These are phyloP conservation scores for Wilhelminamyces savonicus DNA, from an alignment of 805 yeast genomes.

Conservation along the genomic window DNA sequence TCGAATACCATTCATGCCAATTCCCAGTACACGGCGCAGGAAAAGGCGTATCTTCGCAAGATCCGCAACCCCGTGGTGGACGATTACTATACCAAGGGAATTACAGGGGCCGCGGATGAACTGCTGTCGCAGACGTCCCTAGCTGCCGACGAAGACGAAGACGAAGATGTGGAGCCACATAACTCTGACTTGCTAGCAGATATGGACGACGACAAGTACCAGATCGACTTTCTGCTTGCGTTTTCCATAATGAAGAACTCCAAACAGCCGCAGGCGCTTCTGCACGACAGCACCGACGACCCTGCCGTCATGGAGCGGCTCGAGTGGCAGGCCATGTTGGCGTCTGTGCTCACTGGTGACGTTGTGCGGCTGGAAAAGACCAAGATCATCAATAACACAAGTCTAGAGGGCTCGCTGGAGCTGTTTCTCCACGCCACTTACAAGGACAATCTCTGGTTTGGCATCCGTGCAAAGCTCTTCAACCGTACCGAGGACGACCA, in stretches of 20 bases:
- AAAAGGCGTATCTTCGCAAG: conserved; percentile 56
- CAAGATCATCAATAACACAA: conserved; percentile 50
- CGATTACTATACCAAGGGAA: conserved; percentile 69
- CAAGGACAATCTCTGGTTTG: conserved; percentile 80
- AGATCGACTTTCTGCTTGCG: conserved; percentile 41
- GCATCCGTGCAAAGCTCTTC: conserved; percentile 72
- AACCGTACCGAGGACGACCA: conserved; percentile 82
- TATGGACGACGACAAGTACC: conserved; percentile 38
- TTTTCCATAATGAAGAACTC: conserved; percentile 26
- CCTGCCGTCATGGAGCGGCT: conserved; percentile 64
- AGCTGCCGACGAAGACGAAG: conserved; percentile 12
- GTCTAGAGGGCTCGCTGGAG: conserved; percentile 35
- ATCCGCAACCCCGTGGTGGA: conserved; percentile 56
- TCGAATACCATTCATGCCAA: conserved; percentile 10
- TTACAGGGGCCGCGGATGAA: conserved; percentile 36
- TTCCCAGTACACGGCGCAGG: conserved; percentile 53
- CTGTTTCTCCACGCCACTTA: conserved; percentile 46
- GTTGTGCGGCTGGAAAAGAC: conserved; percentile 88
- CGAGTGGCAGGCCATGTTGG: conserved; percentile 95
- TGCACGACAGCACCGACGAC: conserved; percentile 34
- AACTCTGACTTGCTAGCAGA: conserved; percentile 33
- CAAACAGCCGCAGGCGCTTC: conserved; percentile 10
- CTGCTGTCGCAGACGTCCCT: no score
- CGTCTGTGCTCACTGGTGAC: conserved; percentile 89
- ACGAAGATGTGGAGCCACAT: conserved; percentile 18